Base-by-base conservation (phyloP, 179 eudicot species). In the Gypsophila paniculata region DNA sequence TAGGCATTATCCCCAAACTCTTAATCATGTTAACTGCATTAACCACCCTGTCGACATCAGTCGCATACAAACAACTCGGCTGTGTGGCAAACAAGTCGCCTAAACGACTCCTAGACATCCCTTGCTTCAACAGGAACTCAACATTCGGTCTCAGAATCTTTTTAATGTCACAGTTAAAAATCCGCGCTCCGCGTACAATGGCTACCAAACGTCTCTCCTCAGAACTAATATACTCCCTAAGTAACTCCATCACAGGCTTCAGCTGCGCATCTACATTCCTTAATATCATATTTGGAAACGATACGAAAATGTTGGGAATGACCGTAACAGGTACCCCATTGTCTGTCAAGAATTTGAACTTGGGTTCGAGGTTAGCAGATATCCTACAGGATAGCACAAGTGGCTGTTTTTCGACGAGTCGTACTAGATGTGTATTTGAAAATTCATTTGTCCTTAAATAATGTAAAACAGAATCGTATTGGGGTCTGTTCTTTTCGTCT, bases 181-280 rank as follows among this genome's bases (percentile, higher is more conserved):
- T n/a, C 75, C 75, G 61, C 5, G 49, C 14, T 0, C 75, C 59
- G 12, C 75, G 68, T 29, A n/a, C 68, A 61, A 49, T n/a, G 3
- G 10, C 25, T 3, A 72, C 61, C 48, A n/a, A 2, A 2, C 61
- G 5, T 68, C 18, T 72, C 12, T 72, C 60, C 9, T 10, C 4
- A 29, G n/a, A 18, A 18, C 8, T 11, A 32, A 72, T 2, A 46
- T 25, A 29, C 7, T 23, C 22, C 9, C 34, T 61, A 14, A 72
- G 54, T 8, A 61, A 29, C 23, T 54, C 57, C 29, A 72, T 46
- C 18, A 54, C 46, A 13, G 68, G 75, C 48, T 61, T 72, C 32
- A 72, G 18, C n/a, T 72, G 75, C 7, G 68, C 68, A 48, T 61
- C 60, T 18, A 72, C 48, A 61, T 68, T 61, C 59, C 75, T 49